Evolutionary conservation across 1,284 basidiomycete genomes (phyloP).

Genomic region (Spongiforma sp.): DNA sequence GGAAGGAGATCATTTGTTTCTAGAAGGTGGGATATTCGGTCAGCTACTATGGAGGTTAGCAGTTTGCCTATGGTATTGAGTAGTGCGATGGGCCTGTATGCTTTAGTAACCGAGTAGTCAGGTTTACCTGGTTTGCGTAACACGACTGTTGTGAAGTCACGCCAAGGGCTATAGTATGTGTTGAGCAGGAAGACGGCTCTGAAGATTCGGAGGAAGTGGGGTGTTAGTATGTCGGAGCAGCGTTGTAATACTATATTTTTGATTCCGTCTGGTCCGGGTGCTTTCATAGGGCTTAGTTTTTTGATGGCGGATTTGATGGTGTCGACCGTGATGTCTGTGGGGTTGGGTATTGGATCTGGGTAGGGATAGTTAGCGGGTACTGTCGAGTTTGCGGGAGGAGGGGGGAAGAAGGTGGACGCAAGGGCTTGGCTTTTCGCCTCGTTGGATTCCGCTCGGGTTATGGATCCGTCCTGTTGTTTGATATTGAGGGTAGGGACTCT

Average conservation of each 20-base stretch:
- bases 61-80: constrained; percentile 7
- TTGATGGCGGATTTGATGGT: neutral
- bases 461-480: neutral
- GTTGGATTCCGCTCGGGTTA: neutral
- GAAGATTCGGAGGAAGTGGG: neutral
- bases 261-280: constrained; percentile 19
- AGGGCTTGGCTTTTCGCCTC: neutral
- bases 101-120: neutral
- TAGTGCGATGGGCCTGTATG: neutral
- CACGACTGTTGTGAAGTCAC: neutral
- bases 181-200: constrained; percentile 18
- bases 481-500: neutral
- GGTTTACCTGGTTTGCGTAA: neutral
- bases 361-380: neutral
- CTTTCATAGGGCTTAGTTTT: neutral
- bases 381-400: neutral
- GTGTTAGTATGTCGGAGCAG: constrained; percentile 42
- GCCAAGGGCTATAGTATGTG: constrained; percentile 1
- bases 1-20: neutral
- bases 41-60: neutral
- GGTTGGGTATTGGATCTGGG: neutral
- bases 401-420: neutral
- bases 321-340: neutral
- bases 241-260: constrained; percentile 33
- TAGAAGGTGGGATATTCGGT: neutral